phyloP scores from a whole-genome alignment of 2,329 filamentous ascomycete genomes.

The Xylariaceae sp. region DNA sequence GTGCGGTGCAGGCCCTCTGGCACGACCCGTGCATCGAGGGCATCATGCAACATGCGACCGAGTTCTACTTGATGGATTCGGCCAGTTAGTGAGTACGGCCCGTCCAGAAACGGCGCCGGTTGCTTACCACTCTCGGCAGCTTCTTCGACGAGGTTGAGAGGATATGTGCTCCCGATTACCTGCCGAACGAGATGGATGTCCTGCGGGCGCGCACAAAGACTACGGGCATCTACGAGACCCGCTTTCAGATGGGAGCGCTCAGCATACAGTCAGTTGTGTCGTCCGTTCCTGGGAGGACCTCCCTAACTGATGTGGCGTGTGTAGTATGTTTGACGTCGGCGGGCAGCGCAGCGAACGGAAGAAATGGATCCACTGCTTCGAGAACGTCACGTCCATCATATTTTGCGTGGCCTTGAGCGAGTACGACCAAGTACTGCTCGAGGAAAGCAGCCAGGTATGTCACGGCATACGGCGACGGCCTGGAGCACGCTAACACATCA shows the following conservation, averaged over 20 bases:
- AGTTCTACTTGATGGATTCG: slow-evolving; percentile 99
- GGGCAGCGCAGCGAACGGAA: slow-evolving; percentile 96
- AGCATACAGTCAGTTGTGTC: slow-evolving; percentile 79
- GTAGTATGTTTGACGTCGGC: slow-evolving; percentile 97
- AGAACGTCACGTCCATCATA: slow-evolving; percentile 98
- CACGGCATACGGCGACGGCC: neutral
- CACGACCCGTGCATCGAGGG: slow-evolving; percentile 75
- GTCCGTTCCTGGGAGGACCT: neutral
- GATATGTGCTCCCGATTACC: slow-evolving; percentile 77
- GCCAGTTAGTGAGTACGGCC: slow-evolving; percentile 69
- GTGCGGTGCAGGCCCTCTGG: slow-evolving; percentile 83
- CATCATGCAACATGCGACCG: slow-evolving; percentile 87
- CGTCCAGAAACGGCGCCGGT: neutral
- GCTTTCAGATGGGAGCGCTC: slow-evolving; percentile 96
- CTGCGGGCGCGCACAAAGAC: slow-evolving; percentile 94
- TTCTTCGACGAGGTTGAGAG: slow-evolving; percentile 91
- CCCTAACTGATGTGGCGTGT: slow-evolving; percentile 2
- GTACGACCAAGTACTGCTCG: slow-evolving; percentile 93
- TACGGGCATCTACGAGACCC: slow-evolving; percentile 96
- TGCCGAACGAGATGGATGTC: slow-evolving; percentile 90
- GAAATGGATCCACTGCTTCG: slow-evolving; percentile 99
- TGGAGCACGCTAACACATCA: slow-evolving; percentile 8
- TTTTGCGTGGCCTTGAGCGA: slow-evolving; percentile 98
- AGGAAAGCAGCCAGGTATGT: slow-evolving; percentile 91
- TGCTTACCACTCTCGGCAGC: slow-evolving; percentile 40